phyloP scores from a whole-genome alignment of 1,139 yeast species.

The Nadsonia commutata region DNA sequence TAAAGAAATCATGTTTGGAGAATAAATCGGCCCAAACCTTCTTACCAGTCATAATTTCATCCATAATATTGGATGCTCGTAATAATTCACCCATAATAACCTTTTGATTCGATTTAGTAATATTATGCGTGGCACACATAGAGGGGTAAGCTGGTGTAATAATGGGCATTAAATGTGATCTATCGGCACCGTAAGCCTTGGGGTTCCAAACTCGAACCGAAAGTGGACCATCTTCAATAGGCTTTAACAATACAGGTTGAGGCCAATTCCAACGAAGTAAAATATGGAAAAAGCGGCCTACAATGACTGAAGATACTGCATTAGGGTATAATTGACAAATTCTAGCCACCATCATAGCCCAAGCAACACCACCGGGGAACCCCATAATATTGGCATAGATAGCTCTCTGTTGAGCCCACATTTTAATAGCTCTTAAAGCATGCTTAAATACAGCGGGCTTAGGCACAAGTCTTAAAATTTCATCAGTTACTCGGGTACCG shows the following conservation, averaged over 20 bases:
- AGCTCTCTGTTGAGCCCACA: slow-evolving; percentile 96
- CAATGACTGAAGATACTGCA: slow-evolving; percentile 84
- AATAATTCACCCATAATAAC: slow-evolving; percentile 61
- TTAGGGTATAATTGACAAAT: slow-evolving; percentile 94
- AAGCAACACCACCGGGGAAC: slow-evolving; percentile 98
- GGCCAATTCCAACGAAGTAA: slow-evolving; percentile 96
- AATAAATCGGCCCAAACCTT: slow-evolving; percentile 65
- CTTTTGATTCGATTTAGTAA: slow-evolving; percentile 72
- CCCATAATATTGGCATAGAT: slow-evolving; percentile 90
- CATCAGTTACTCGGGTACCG: slow-evolving; percentile 97
- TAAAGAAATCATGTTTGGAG: slow-evolving; percentile 67
- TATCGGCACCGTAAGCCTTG: slow-evolving; percentile 68
- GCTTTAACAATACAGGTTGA: slow-evolving; percentile 84
- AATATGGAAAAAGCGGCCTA: slow-evolving; percentile 80
- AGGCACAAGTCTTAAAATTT: slow-evolving; percentile 76
- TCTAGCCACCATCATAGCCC: slow-evolving; percentile 98
- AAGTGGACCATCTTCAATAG: slow-evolving; percentile 91
- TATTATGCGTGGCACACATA: slow-evolving; percentile 98
- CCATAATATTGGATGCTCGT: slow-evolving; percentile 60
- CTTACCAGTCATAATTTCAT: slow-evolving; percentile 49
- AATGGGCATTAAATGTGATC: slow-evolving; percentile 94
- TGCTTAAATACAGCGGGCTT: slow-evolving; percentile 87
- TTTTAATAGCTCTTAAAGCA: slow-evolving; percentile 78
- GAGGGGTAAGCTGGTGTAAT: slow-evolving; percentile 98
- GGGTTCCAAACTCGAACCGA: slow-evolving; percentile 98